Conservation (phyloP, 169 alveolate species). For the Blepharisma undulans region DNA sequence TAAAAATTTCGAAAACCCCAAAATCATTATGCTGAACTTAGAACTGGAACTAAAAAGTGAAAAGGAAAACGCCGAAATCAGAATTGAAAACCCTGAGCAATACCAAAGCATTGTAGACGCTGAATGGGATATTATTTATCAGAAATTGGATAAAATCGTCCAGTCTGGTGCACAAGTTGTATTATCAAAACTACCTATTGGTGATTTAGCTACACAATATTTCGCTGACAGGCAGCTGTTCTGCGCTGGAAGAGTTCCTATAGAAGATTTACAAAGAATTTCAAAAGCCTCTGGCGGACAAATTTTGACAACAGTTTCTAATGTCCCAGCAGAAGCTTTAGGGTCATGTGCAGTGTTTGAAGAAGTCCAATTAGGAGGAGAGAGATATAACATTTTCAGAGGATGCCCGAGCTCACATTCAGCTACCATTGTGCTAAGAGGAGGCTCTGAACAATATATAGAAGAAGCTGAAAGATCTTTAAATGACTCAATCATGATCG, state of each 20-base stretch:
- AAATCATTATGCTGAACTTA: slow-evolving; percentile 91
- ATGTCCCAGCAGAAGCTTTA: slow-evolving; percentile 87
- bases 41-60: slow-evolving; percentile 98
- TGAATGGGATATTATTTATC: slow-evolving; percentile 96
- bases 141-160: slow-evolving; percentile 92
- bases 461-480: slow-evolving; percentile 98
- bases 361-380: slow-evolving; percentile 97
- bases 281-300: slow-evolving; percentile 96
- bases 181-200: slow-evolving; percentile 96
- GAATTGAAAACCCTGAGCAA: slow-evolving; percentile 91
- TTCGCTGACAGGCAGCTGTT: slow-evolving; percentile 95
- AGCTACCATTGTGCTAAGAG: slow-evolving; percentile 95
- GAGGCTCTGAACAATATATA: slow-evolving; percentile 98
- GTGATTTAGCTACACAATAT: slow-evolving; percentile 99
- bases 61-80: slow-evolving; percentile 98
- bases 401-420: slow-evolving; percentile 92
- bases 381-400: slow-evolving; percentile 95
- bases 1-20: slow-evolving; percentile 92
- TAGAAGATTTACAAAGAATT: slow-evolving; percentile 93
- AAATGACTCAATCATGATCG: slow-evolving; percentile 97
- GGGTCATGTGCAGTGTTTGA: slow-evolving; percentile 97
- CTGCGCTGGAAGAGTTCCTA: slow-evolving; percentile 98
- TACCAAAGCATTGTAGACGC: slow-evolving; percentile 97
- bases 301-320: slow-evolving; percentile 93
- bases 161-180: slow-evolving; percentile 94